phyloP scores from a whole-genome alignment of 179 eudicot genomes.

The Corrigiola litoralis region DNA sequence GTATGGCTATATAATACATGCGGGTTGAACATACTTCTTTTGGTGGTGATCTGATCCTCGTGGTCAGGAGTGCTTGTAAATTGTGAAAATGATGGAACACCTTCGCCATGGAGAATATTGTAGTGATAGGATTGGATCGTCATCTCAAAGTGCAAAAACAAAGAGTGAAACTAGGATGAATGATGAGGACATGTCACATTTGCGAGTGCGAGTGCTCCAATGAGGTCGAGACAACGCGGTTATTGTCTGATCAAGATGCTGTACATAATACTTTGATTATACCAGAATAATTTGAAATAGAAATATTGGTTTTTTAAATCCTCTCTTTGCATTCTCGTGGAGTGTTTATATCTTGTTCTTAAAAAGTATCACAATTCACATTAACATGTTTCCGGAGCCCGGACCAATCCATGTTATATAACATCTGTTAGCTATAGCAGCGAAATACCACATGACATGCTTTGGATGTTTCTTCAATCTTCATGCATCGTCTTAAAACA shows the following conservation, averaged over 20 bases:
- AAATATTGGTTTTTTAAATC: conserved; percentile 3
- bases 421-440: too few species aligned
- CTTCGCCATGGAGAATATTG: background rate
- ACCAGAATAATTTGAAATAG: conserved; percentile 18
- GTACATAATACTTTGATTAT: conserved; percentile 28
- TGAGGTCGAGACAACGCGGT: conserved; percentile 6
- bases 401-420: background rate
- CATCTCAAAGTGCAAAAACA: background rate
- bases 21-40: background rate
- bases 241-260: conserved; percentile 21
- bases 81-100: conserved; percentile 4
- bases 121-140: background rate
- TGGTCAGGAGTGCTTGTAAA: background rate
- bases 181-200: background rate
- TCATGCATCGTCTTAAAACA: too few species aligned
- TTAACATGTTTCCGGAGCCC: too few species aligned
- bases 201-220: conserved; percentile 4
- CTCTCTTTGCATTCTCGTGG: background rate
- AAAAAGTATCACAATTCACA: conserved; percentile 2
- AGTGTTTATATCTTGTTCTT: background rate
- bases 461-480: background rate
- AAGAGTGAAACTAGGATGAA: background rate
- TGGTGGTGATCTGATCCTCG: conserved; percentile 1
- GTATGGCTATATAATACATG: background rate
- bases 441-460: conserved; percentile 8